Evolutionary conservation across 2,329 filamentous ascomycete genomes (phyloP).

Genomic region (Cyphellophora attinorum): DNA sequence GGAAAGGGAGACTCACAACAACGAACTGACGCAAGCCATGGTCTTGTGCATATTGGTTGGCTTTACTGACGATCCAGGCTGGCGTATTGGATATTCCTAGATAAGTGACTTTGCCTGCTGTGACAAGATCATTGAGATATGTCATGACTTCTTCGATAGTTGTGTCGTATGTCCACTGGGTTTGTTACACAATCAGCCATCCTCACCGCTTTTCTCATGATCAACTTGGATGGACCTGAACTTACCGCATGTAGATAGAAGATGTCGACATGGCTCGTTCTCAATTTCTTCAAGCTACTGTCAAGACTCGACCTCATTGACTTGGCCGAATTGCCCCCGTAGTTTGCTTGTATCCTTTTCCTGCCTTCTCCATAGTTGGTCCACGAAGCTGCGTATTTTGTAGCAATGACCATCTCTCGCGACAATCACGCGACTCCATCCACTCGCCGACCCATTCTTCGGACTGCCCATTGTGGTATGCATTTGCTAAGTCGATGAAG

Average conservation of each 20-base stretch:
- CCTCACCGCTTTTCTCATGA: too few species aligned
- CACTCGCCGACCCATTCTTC: slow-evolving; percentile 43
- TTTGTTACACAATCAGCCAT: too few species aligned
- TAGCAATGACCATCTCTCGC: slow-evolving; percentile 46
- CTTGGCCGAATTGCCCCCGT: slow-evolving; percentile 28
- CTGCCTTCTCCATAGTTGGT: neutral
- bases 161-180: slow-evolving; percentile 53
- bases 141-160: slow-evolving; percentile 54
- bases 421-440: slow-evolving; percentile 34
- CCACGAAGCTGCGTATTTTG: slow-evolving; percentile 39
- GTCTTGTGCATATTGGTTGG: slow-evolving; percentile 52
- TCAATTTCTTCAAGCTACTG: slow-evolving; percentile 22
- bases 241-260: neutral
- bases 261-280: slow-evolving; percentile 26
- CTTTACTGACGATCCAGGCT: slow-evolving; percentile 49
- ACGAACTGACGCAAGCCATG: slow-evolving; percentile 62
- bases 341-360: slow-evolving; percentile 27
- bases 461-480: slow-evolving; percentile 32
- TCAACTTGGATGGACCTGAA: neutral
- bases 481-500: slow-evolving; percentile 44
- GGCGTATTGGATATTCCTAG: slow-evolving; percentile 60
- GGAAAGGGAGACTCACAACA: slow-evolving; percentile 29
- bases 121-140: slow-evolving; percentile 52
- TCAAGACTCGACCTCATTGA: slow-evolving; percentile 21
- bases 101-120: slow-evolving; percentile 55